Evolutionary conservation across 2,329 filamentous ascomycete genomes (phyloP).

Genomic region (Aspergillus fructus): DNA sequence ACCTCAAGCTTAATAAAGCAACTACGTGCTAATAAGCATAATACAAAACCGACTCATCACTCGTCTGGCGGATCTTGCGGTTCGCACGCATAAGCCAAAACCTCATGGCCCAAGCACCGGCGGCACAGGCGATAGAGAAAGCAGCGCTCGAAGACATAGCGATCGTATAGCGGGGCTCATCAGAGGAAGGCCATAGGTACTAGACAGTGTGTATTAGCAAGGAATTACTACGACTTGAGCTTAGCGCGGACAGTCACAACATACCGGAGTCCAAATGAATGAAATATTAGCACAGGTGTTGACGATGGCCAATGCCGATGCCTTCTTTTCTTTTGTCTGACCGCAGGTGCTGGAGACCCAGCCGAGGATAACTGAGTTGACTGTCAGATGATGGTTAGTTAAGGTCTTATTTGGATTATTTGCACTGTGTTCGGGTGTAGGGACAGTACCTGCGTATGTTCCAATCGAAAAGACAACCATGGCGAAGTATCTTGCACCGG

Average conservation of each 20-base stretch:
- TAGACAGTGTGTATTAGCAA: conserved; percentile 7
- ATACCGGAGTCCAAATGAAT: conserved; percentile 37
- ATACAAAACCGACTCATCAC: conserved; percentile 18
- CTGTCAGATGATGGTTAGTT: conserved; percentile 4
- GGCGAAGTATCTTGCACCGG: conserved; percentile 33
- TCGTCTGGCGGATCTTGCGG: conserved; percentile 18
- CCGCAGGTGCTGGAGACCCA: conserved; percentile 43
- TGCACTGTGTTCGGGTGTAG: no score
- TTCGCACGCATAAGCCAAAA: conserved; percentile 18
- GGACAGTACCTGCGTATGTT: conserved; percentile 24
- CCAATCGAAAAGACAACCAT: conserved; percentile 33
- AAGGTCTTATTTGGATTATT: no score
- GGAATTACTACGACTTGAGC: neutral
- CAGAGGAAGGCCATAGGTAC: conserved; percentile 34
- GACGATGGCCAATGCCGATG: conserved; percentile 42
- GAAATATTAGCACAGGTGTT: conserved; percentile 42
- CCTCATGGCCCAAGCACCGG: conserved; percentile 18
- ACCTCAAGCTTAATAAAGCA: no score
- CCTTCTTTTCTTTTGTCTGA: conserved; percentile 47
- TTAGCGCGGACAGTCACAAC: neutral
- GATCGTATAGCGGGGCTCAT: conserved; percentile 19
- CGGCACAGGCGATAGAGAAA: conserved; percentile 16
- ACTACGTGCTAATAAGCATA: conserved; percentile 15
- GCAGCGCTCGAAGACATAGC: conserved; percentile 20
- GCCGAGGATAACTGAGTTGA: conserved; percentile 45